Evolutionary conservation across 2,329 filamentous ascomycete species (phyloP).

Genomic region (Epichloe coenophiala): DNA sequence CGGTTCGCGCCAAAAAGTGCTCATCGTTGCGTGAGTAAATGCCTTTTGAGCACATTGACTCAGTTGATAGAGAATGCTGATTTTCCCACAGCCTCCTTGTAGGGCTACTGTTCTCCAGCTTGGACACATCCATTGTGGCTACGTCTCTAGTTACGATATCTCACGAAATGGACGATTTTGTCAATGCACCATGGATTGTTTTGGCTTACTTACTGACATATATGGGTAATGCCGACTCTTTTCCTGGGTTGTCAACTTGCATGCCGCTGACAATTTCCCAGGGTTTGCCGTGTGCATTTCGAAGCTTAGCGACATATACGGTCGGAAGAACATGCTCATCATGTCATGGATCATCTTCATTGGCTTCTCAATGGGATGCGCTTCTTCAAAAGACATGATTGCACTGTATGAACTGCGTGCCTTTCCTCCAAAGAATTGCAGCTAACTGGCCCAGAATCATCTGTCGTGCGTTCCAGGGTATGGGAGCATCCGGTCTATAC

Average conservation of each 20-base stretch:
- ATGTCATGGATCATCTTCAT: constrained; percentile 40
- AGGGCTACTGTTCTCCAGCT: constrained; percentile 41
- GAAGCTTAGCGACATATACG: constrained; percentile 47
- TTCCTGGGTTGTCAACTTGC: not conserved
- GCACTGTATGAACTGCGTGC: constrained; percentile 30
- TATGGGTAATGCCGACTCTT: constrained; percentile 25
- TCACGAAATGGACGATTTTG: constrained; percentile 34
- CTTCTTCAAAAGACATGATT: constrained; percentile 33
- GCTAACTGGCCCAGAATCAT: constrained; percentile 32
- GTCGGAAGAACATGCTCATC: constrained; percentile 35
- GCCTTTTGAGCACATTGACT: not conserved
- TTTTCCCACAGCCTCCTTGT: constrained; percentile 27
- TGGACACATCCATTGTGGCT: constrained; percentile 45
- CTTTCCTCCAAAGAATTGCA: not conserved
- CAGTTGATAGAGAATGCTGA: not conserved
- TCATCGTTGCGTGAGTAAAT: constrained; percentile 22
- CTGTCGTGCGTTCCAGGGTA: constrained; percentile 44
- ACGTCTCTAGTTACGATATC: constrained; percentile 45
- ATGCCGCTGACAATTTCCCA: constrained; percentile 12
- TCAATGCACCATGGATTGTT: constrained; percentile 40
- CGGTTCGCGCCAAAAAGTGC: constrained; percentile 13
- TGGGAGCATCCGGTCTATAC: constrained; percentile 49
- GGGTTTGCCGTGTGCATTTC: constrained; percentile 44
- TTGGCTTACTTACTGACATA: constrained; percentile 44
- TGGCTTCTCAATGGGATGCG: constrained; percentile 42